phyloP scores from a whole-genome alignment of 345 rosid species.

The Populus simonii region DNA sequence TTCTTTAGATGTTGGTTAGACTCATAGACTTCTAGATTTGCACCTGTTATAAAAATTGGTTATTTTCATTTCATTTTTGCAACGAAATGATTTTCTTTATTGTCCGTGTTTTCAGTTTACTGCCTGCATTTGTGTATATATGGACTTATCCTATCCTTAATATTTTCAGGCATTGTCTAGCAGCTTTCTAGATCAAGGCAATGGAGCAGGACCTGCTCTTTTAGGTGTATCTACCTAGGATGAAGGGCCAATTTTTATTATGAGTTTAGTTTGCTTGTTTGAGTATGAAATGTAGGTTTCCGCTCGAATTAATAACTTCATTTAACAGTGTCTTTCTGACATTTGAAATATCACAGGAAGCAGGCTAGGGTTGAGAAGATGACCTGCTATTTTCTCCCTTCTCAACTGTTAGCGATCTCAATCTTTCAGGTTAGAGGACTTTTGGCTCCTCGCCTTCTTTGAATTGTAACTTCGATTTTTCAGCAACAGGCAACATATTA shows the following conservation, averaged over 20 bases:
- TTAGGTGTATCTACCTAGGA: constrained; percentile 42
- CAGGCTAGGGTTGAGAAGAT: constrained; percentile 34
- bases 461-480: not conserved
- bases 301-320: not conserved
- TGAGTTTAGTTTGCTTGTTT: not conserved
- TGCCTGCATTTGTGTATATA: not conserved
- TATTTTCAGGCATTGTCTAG: constrained; percentile 58
- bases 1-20: not conserved
- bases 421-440: not conserved
- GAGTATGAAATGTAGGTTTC: not conserved
- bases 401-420: constrained; percentile 21
- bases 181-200: constrained; percentile 61
- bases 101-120: not conserved
- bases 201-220: constrained; percentile 48
- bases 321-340: not conserved
- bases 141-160: constrained; percentile 10
- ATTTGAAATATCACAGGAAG: constrained; percentile 7
- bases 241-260: not conserved
- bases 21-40: not conserved
- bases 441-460: not conserved
- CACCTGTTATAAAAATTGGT: not conserved
- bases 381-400: constrained; percentile 27
- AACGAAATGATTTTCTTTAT: not conserved
- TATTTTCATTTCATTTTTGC: not conserved
- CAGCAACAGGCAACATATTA: not conserved